Evolutionary conservation across 1,284 basidiomycete genomes (phyloP).

Genomic region (Stygiomarasmius scandens): DNA sequence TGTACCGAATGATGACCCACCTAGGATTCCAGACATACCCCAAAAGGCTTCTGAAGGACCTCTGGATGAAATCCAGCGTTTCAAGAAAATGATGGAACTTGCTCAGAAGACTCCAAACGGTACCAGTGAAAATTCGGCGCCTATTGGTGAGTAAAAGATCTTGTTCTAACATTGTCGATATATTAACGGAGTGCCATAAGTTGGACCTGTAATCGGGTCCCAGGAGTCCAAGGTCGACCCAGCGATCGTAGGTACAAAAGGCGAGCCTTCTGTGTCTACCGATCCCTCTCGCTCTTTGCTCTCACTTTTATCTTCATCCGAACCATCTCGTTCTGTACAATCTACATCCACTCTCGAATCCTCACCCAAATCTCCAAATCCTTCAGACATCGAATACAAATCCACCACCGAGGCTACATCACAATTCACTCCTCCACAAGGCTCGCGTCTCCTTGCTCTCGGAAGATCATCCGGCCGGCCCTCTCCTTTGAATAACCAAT

Average conservation of each 20-base stretch:
- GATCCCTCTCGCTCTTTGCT: conserved; percentile 17
- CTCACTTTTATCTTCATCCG: conserved; percentile 13
- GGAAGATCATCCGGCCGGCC: conserved; percentile 42
- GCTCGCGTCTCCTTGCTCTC: conserved; percentile 73
- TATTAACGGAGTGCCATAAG: conserved; percentile 1
- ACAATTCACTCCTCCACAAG: conserved; percentile 65
- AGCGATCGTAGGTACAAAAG: conserved; percentile 3
- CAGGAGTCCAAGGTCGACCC: conserved; percentile 2
- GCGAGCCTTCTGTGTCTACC: background rate
- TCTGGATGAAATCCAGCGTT: conserved; percentile 84
- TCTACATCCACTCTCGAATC: conserved; percentile 3
- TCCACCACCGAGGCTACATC: conserved; percentile 16
- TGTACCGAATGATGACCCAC: background rate
- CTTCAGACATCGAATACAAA: conserved; percentile 3
- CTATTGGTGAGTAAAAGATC: background rate
- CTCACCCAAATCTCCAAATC: conserved; percentile 4
- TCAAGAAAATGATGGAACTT: conserved; percentile 83
- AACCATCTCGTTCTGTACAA: background rate
- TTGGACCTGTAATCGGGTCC: background rate
- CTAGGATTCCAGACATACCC: conserved; percentile 13
- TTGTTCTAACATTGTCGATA: conserved; percentile 9
- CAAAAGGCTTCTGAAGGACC: conserved; percentile 36
- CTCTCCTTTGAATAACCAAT: conserved; percentile 5
- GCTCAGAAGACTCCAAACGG: conserved; percentile 59
- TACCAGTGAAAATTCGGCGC: background rate